These are phyloP conservation scores for Fusarium oligoseptatum DNA, from an alignment of 2,329 filamentous ascomycete species.

Conservation along the genomic window DNA sequence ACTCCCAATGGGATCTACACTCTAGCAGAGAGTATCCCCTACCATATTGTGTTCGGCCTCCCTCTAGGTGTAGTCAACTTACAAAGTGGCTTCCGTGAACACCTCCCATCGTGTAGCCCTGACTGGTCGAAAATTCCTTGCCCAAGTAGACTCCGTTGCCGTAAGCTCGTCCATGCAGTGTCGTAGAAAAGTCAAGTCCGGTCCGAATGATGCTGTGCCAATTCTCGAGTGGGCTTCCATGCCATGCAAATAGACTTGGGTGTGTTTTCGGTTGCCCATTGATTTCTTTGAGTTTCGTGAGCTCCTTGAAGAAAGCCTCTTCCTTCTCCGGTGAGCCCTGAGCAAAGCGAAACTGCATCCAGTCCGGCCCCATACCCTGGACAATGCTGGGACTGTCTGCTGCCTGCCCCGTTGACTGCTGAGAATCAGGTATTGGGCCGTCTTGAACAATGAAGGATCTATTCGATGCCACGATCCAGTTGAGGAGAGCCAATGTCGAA, in stretches of 20 bases:
- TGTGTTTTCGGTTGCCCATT: slow-evolving; percentile 53
- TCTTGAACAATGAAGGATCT: slow-evolving; percentile 87
- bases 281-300: slow-evolving; percentile 59
- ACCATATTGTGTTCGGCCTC: not conserved
- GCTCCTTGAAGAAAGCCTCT: slow-evolving; percentile 75
- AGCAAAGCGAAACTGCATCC: slow-evolving; percentile 87
- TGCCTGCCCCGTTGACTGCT: slow-evolving; percentile 4
- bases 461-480: slow-evolving; percentile 93
- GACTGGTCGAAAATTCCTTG: slow-evolving; percentile 27
- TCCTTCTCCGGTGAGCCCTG: slow-evolving; percentile 93
- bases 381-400: slow-evolving; percentile 63
- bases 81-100: not conserved
- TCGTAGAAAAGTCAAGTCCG: slow-evolving; percentile 79
- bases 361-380: slow-evolving; percentile 69
- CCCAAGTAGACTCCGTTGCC: slow-evolving; percentile 90
- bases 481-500: slow-evolving; percentile 75
- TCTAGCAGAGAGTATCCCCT: not conserved
- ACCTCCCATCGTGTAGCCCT: slow-evolving; percentile 18
- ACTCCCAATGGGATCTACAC: not conserved
- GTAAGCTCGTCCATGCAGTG: slow-evolving; percentile 74
- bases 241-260: slow-evolving; percentile 88
- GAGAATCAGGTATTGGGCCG: slow-evolving; percentile 54
- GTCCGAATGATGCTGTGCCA: slow-evolving; percentile 93
- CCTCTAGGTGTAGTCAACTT: not conserved
- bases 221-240: slow-evolving; percentile 81